phyloP scores from a whole-genome alignment of 2,329 filamentous ascomycete genomes.

The Neofusicoccum kwambonambiense region DNA sequence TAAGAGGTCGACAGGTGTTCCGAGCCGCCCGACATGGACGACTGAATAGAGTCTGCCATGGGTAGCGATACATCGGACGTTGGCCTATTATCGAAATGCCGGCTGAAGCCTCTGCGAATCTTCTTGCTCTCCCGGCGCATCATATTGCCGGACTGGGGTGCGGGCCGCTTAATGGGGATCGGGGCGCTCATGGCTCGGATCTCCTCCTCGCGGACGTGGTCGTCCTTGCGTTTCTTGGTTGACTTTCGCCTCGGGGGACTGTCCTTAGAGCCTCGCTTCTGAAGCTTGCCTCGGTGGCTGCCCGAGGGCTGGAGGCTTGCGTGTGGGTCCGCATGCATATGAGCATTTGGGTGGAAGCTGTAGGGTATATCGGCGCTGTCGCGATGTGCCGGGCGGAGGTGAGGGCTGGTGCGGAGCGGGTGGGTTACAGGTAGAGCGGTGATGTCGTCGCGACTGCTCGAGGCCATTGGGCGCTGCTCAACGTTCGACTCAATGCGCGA shows the following conservation, averaged over 20 bases:
- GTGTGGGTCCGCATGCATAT: slow-evolving; percentile 30
- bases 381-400: slow-evolving; percentile 44
- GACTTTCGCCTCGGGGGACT: slow-evolving; percentile 65
- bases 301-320: slow-evolving; percentile 33
- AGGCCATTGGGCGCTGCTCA: slow-evolving; percentile 14
- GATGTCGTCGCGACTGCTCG: slow-evolving; percentile 43
- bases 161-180: slow-evolving; percentile 63
- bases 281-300: slow-evolving; percentile 44
- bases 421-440: slow-evolving; percentile 46
- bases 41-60: slow-evolving; percentile 70
- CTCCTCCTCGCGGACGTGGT: slow-evolving; percentile 79
- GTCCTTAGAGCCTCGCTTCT: slow-evolving; percentile 57
- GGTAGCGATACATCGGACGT: slow-evolving; percentile 75
- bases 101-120: slow-evolving; percentile 55
- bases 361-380: slow-evolving; percentile 44
- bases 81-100: slow-evolving; percentile 58
- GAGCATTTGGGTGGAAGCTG: slow-evolving; percentile 38
- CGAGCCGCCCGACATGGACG: slow-evolving; percentile 71
- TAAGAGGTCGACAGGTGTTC: slow-evolving; percentile 66
- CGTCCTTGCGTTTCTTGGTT: slow-evolving; percentile 70
- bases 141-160: slow-evolving; percentile 58
- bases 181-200: slow-evolving; percentile 78
- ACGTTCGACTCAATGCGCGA: slow-evolving; percentile 11
- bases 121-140: slow-evolving; percentile 67
- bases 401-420: slow-evolving; percentile 46